phyloP scores from a whole-genome alignment of 768 basidiomycete genomes.

The Kwoniella dendrophila region DNA sequence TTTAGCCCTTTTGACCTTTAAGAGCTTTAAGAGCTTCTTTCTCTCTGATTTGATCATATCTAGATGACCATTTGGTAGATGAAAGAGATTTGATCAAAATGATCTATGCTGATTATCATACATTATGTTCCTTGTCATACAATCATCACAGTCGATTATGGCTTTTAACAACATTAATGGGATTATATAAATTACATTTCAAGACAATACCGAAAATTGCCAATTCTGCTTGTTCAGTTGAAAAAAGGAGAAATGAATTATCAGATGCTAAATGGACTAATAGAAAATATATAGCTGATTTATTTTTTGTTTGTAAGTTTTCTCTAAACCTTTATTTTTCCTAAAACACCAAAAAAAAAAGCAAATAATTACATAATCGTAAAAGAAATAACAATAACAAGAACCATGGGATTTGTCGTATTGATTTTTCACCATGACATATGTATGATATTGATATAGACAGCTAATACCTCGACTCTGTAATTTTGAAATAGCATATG shows the following conservation, averaged over 20 bases:
- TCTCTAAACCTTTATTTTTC: neutral
- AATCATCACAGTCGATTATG: slow-evolving; percentile 44
- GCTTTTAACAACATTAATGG: slow-evolving; percentile 46
- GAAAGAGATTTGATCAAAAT: too few relatives aligned
- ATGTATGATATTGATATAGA: too few relatives aligned
- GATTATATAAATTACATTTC: slow-evolving; percentile 40
- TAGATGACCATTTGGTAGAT: neutral
- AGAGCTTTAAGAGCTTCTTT: neutral
- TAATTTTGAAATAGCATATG: slow-evolving; percentile 36
- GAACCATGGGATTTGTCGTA: too few relatives aligned
- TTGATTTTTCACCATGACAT: too few relatives aligned
- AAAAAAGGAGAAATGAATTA: slow-evolving; percentile 14
- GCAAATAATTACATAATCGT: too few relatives aligned
- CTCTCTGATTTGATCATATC: neutral
- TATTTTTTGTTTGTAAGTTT: slow-evolving; percentile 47
- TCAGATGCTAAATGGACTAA: slow-evolving; percentile 41
- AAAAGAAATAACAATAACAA: too few relatives aligned
- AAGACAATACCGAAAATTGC: slow-evolving; percentile 37
- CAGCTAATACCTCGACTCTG: neutral
- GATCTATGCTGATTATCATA: too few relatives aligned
- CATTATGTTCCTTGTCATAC: neutral
- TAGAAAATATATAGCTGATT: slow-evolving; percentile 45
- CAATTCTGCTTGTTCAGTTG: slow-evolving; percentile 1
- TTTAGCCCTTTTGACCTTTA: neutral
- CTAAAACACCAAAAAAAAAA: neutral